Evolutionary conservation across 331 rosid genomes (phyloP).

Genomic region (Malus hybrid): DNA sequence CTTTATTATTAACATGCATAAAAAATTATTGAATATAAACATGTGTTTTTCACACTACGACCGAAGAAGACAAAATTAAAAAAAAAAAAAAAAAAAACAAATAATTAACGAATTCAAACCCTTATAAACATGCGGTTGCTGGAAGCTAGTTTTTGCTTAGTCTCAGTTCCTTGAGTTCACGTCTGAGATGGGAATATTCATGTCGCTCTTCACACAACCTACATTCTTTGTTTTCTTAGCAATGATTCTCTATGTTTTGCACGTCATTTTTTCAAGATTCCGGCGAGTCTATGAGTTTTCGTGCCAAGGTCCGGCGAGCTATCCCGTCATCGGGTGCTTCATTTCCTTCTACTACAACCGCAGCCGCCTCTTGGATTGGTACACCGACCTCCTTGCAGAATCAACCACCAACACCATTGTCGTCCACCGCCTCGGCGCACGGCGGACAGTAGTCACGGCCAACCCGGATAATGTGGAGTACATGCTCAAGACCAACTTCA

Average conservation of each 20-base stretch:
- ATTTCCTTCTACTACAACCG: conserved; percentile 58
- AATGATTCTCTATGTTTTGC: conserved; percentile 19
- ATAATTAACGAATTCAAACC: not conserved
- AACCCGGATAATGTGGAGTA: conserved; percentile 70
- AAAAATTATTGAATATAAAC: not conserved
- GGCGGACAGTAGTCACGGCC: conserved; percentile 58
- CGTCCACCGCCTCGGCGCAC: conserved; percentile 52
- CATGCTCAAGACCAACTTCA: conserved; percentile 67
- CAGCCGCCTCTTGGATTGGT: conserved; percentile 61
- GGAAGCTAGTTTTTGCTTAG: not conserved
- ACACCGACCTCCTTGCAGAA: conserved; percentile 47
- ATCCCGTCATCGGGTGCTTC: conserved; percentile 66
- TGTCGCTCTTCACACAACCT: conserved; percentile 20
- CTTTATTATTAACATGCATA: not conserved
- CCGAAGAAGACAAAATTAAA: not conserved
- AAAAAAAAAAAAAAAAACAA: too few species aligned
- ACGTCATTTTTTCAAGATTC: conserved; percentile 14
- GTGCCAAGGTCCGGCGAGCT: conserved; percentile 40
- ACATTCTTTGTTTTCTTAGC: conserved; percentile 20
- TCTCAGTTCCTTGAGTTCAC: not conserved
- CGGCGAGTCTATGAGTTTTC: conserved; percentile 18
- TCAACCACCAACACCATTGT: conserved; percentile 60
- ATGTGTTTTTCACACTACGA: not conserved
- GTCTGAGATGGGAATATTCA: conserved; percentile 29
- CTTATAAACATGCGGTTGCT: not conserved